Base-by-base conservation (phyloP, 306 rosid species). In the Quercus robur region DNA sequence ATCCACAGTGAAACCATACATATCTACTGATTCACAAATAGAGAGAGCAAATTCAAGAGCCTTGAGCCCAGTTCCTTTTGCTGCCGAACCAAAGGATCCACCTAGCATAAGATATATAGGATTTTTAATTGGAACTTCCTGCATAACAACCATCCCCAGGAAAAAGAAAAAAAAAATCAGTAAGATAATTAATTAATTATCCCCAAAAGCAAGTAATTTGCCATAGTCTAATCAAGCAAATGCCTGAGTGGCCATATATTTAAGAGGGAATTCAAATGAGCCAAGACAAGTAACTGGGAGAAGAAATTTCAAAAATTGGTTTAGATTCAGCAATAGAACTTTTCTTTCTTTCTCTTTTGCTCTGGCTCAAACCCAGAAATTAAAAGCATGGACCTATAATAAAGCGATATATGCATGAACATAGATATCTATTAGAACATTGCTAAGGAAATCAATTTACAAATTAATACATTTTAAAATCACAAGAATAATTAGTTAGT, bases 1-100 rank as follows among this genome's bases (percentile, higher is more conserved):
- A 89, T 95, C 99, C 75, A 95, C 99, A 33, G 98, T 95, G 90
- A 95, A 95, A 76, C 99, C 99, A 86, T 91, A 93, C 96, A 95
- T 95, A 91, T 95, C 99, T 56, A 93, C 98, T 9, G 99, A 95
- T 66, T 95, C 93, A 55, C 99, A 95, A 55, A 93, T 81, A 78
- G 97, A 95, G 66, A 95, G 96, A 11, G 97, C 94, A 88, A 95
- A 95, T 86, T 95, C 99, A 78, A 95, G 97, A 86, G 99, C 99
- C 91, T 95, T 95, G 80, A 95, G 96, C 67, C 99, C 99, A 20
- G 99, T 93, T 88, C 98, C 98, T 89, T 95, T 95, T 79, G 98
- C 99, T 4, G 98, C 99, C 64, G 97, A 93, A 68, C 99, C 99
- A 90, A 95, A 95, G 78, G 98, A 93, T 72, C 96, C 88, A 81